phyloP scores from a whole-genome alignment of 129 eudicot species.

The Centaurea solstitialis region DNA sequence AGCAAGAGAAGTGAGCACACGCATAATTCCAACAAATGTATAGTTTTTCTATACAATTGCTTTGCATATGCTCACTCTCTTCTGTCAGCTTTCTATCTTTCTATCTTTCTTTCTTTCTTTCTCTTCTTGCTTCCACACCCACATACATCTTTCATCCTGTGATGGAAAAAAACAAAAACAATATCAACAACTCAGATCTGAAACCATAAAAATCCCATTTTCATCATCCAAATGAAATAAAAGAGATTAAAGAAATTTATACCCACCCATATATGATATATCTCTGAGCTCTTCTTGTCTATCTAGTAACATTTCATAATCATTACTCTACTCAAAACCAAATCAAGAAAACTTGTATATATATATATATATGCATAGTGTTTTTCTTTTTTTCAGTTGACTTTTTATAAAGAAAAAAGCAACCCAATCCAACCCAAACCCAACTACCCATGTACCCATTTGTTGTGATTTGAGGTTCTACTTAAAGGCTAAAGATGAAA shows the following conservation, averaged over 20 bases:
- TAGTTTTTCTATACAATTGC: conserved; percentile 36
- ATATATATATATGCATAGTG: neutral
- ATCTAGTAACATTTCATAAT: neutral
- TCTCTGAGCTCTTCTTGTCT: neutral
- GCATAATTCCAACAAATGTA: conserved; percentile 32
- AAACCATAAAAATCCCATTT: neutral
- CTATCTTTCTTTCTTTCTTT: no score
- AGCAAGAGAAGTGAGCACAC: conserved; percentile 67
- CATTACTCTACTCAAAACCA: conserved; percentile 11
- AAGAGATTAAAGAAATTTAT: neutral
- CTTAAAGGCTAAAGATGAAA: neutral
- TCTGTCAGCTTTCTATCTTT: conserved; percentile 39
- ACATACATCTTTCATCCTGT: neutral
- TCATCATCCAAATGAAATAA: neutral
- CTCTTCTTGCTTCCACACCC: neutral
- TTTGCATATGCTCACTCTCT: conserved; percentile 63
- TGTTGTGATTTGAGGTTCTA: neutral
- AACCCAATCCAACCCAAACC: no score
- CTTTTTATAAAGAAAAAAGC: neutral
- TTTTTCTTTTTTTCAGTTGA: conserved; percentile 19
- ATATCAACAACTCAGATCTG: conserved; percentile 19
- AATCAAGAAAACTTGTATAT: conserved; percentile 11
- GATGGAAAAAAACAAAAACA: neutral
- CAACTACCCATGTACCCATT: neutral
- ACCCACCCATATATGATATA: neutral